A percentile compares a stretch with the other conserved stretches of the same genome.
These are phyloP conservation scores for Ascochyta pisi DNA, from an alignment of 2,329 filamentous ascomycete genomes.

Conservation along the genomic window DNA sequence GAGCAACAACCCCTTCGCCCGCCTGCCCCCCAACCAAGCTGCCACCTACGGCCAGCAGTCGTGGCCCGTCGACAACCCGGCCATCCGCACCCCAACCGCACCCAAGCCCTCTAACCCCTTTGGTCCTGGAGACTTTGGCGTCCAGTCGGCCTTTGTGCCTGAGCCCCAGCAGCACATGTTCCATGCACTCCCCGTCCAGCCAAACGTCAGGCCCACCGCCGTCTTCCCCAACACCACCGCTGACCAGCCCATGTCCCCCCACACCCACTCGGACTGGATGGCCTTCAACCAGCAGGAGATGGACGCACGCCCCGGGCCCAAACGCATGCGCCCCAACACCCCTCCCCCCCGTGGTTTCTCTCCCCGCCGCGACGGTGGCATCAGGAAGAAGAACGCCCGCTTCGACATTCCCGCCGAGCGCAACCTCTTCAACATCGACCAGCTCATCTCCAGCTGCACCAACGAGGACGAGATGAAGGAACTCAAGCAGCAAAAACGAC, in stretches of 20 bases:
- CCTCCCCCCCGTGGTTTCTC: constrained; percentile 75
- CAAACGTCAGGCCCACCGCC: constrained; percentile 56
- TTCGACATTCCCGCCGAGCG: constrained; percentile 96
- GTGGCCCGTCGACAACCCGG: constrained; percentile 72
- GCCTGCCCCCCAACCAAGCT: constrained; percentile 60
- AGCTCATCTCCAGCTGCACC: constrained; percentile 84
- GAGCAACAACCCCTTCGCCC: constrained; percentile 68
- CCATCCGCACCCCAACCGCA: constrained; percentile 76
- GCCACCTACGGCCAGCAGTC: constrained; percentile 57
- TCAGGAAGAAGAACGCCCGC: constrained; percentile 98
- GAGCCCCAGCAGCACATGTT: constrained; percentile 51
- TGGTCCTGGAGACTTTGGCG: constrained; percentile 58
- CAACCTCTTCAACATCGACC: constrained; percentile 93
- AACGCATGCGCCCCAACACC: constrained; percentile 70
- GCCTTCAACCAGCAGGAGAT: constrained; percentile 59
- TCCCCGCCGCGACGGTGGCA: constrained; percentile 80
- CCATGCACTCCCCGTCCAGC: constrained; percentile 47
- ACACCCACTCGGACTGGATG: constrained; percentile 67
- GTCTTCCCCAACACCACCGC: constrained; percentile 54
- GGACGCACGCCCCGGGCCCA: constrained; percentile 56
- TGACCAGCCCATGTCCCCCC: constrained; percentile 64
- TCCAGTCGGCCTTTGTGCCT: constrained; percentile 52
- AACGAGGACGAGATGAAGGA: constrained; percentile 96
- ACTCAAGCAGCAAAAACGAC: constrained; percentile 95
- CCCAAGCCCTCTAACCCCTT: constrained; percentile 75